These are phyloP conservation scores for Malassezia nana DNA, from an alignment of 1,284 basidiomycete species.

Conservation along the genomic window DNA sequence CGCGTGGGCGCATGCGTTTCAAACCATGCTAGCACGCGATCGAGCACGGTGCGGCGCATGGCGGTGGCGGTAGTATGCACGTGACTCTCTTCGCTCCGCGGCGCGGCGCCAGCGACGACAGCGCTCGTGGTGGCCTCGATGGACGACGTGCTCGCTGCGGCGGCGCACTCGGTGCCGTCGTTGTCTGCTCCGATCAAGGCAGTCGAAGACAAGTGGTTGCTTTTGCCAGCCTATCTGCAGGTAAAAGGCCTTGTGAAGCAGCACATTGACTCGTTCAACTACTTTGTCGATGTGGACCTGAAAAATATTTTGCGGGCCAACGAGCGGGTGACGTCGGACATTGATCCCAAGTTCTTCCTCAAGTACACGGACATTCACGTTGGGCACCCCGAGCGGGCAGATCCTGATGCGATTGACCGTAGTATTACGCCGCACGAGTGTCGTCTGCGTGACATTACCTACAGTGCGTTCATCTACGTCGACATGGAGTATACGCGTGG, in stretches of 20 bases:
- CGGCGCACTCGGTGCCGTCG: constrained; percentile 38
- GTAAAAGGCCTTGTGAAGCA: constrained; percentile 60
- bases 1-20: constrained; percentile 5
- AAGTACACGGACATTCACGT: constrained; percentile 85
- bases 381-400: constrained; percentile 65
- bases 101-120: constrained; percentile 3
- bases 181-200: constrained; percentile 52
- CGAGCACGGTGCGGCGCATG: background rate
- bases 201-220: constrained; percentile 51
- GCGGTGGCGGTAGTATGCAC: background rate
- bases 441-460: constrained; percentile 88
- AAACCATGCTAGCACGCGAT: background rate
- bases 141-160: constrained; percentile 8
- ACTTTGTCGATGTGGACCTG: constrained; percentile 75
- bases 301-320: constrained; percentile 66
- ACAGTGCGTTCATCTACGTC: constrained; percentile 85
- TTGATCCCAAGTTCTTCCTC: constrained; percentile 93
- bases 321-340: constrained; percentile 61
- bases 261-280: constrained; percentile 99
- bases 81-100: background rate
- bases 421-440: constrained; percentile 94
- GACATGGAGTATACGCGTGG: constrained; percentile 93
- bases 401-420: constrained; percentile 67
- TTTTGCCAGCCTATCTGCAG: constrained; percentile 45
- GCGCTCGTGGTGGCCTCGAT: background rate